A percentile compares a stretch with the other conserved stretches of the same genome.
phyloP scores from a whole-genome alignment of 108 stramenopile species.

The Skeletonema menzelii region DNA sequence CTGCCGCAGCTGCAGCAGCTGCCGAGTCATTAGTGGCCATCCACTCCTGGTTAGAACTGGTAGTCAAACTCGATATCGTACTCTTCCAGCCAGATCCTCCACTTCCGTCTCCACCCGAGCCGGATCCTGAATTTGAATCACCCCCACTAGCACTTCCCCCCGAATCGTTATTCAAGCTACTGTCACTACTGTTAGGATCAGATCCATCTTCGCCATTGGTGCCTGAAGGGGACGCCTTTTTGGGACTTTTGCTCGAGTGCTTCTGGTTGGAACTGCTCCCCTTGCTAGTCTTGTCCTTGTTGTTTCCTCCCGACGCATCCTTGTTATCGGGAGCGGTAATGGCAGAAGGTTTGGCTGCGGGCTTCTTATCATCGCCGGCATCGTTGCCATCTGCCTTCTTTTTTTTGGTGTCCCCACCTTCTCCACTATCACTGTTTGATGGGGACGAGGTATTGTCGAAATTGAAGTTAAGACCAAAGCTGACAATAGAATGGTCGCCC shows the following conservation, averaged over 20 bases:
- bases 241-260: not conserved
- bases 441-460: constrained; percentile 36
- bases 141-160: constrained; percentile 36
- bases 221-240: not conserved
- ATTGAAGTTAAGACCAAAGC: constrained; percentile 47
- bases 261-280: not conserved
- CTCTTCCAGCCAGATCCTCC: constrained; percentile 40
- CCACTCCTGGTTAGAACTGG: constrained; percentile 49
- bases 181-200: constrained; percentile 12
- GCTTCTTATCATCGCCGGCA: constrained; percentile 5
- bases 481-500: constrained; percentile 27
- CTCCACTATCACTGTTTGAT: constrained; percentile 31
- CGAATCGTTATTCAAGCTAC: constrained; percentile 28
- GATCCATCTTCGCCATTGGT: not conserved
- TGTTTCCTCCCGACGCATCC: not conserved
- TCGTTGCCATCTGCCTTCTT: not conserved
- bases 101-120: constrained; percentile 44
- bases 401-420: constrained; percentile 15
- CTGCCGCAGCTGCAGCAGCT: not conserved
- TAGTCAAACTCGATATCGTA: constrained; percentile 46
- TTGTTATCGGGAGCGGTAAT: not conserved
- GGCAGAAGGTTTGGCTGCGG: not conserved
- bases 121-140: constrained; percentile 6
- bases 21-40: constrained; percentile 21
- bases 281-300: not conserved